These are phyloP conservation scores for Hypoxylon sp. DNA, from an alignment of 2,329 filamentous ascomycete genomes.

Conservation along the genomic window DNA sequence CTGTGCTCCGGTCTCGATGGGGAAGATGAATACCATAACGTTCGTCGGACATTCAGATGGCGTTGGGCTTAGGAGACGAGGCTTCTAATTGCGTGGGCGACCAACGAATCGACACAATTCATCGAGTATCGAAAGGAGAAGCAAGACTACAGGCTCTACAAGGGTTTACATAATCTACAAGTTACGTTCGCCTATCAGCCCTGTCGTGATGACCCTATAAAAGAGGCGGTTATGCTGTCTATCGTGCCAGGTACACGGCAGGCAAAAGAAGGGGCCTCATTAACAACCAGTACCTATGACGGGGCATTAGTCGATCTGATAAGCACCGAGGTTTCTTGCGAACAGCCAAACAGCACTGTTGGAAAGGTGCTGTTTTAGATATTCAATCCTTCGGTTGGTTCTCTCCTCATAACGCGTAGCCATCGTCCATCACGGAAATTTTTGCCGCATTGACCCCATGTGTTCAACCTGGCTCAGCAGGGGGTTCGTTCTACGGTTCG, in stretches of 20 bases:
- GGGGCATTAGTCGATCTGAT: conserved; percentile 5
- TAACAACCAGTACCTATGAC: conserved; percentile 17
- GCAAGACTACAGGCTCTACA: conserved; percentile 5
- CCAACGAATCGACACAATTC: conserved; percentile 18
- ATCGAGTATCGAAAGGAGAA: conserved; percentile 16
- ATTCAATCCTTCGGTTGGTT: background rate
- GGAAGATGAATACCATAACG: conserved; percentile 42
- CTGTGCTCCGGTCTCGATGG: conserved; percentile 40
- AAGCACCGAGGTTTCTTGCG: background rate
- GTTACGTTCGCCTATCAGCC: conserved; percentile 24
- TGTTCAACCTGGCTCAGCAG: conserved; percentile 18
- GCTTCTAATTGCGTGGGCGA: conserved; percentile 10
- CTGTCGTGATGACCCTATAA: conserved; percentile 27
- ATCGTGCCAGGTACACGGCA: conserved; percentile 21
- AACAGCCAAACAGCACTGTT: background rate
- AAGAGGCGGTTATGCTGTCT: conserved; percentile 16
- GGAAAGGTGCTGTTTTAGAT: too few relatives aligned
- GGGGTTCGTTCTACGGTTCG: conserved; percentile 6
- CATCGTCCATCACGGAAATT: conserved; percentile 26
- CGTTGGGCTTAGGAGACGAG: conserved; percentile 5
- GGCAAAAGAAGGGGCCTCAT: conserved; percentile 20
- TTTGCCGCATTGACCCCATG: conserved; percentile 34
- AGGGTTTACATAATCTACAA: conserved; percentile 23
- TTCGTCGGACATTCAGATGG: conserved; percentile 22
- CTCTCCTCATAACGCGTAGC: background rate